Base-by-base conservation (phyloP, 2,329 filamentous ascomycete species). In the Fusarium miscanthi region DNA sequence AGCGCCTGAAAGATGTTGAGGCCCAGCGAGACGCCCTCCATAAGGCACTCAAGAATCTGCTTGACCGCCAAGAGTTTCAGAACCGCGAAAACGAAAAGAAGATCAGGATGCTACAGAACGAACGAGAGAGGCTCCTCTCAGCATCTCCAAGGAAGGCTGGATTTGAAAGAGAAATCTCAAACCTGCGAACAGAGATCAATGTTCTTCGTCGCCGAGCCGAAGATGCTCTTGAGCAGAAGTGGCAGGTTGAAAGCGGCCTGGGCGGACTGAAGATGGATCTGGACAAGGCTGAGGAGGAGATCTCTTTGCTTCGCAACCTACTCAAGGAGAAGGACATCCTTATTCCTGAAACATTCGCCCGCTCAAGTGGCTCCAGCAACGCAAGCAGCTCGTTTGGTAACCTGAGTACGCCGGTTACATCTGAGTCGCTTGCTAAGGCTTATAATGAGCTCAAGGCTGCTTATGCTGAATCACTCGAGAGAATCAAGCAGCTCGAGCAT, bases 141-240 rank as follows among this genome's bases (percentile, higher is more conserved):
- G 85, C 87, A 41, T 92, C 91, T 3, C 93, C 93, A 5, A 90
- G 90, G 73, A 92, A 92, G 74, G 89, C 90, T 9, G 93, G 93
- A 14, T 98, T 97, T 80, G 92, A 97, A 80, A 90, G 88, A 73
- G 95, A 98, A 78, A 93, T 98, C 11, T 87, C 88, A 4, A 91
- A 88, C 69, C 86, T 98, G 46, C 91, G 94, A 66, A 90, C 92
- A 30, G 96, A 99, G 80, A 93, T 99, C 70, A 93, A 93, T 57
- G 88, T 92, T 21, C 87, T 99, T 63, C 91, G 96, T 46, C 92
- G 92, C 69, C 91, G 96, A 59, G 95, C 95, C 35, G 95, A 99
- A 77, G 95, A 98, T 72, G 95, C 95, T 21, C 88, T 98, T 19
- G 94, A 97, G 78, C 93, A 97, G 78, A 98, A 98, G 82, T 98